Percentiles rank a stretch among this genome's conserved stretches.
These are phyloP conservation scores for Curvularia sp. DNA, from an alignment of 2,329 filamentous ascomycete genomes.

Conservation along the genomic window DNA sequence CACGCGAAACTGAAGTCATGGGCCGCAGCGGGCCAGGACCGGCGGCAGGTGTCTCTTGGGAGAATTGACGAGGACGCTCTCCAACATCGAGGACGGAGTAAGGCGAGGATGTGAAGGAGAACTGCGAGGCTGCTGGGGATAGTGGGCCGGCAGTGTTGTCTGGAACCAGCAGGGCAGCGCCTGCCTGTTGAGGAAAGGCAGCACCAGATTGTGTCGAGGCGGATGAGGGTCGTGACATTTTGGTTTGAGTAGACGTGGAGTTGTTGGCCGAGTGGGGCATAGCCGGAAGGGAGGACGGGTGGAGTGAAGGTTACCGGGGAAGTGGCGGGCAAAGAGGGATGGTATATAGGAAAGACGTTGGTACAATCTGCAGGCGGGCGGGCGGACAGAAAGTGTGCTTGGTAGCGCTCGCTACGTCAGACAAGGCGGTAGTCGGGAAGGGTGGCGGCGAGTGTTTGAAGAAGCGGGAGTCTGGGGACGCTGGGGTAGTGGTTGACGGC, in stretches of 20 bases:
- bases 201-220: slow-evolving; percentile 43
- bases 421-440: slow-evolving; percentile 11
- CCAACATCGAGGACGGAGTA: slow-evolving; percentile 38
- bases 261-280: slow-evolving; percentile 50
- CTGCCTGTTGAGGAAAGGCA: slow-evolving; percentile 46
- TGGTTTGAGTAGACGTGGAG: slow-evolving; percentile 40
- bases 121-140: slow-evolving; percentile 47
- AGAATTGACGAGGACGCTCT: slow-evolving; percentile 20
- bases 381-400: slow-evolving; percentile 18
- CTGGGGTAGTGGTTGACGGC: neutral
- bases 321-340: slow-evolving; percentile 28
- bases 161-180: slow-evolving; percentile 39
- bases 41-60: slow-evolving; percentile 31
- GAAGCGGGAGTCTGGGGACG: neutral
- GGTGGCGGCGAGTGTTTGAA: slow-evolving; percentile 17
- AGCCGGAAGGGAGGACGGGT: slow-evolving; percentile 11
- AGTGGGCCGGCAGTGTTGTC: slow-evolving; percentile 38
- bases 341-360: slow-evolving; percentile 30
- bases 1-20: slow-evolving; percentile 34
- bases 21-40: slow-evolving; percentile 27
- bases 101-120: slow-evolving; percentile 48
- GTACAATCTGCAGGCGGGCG: slow-evolving; percentile 28
- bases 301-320: slow-evolving; percentile 31
- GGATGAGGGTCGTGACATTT: slow-evolving; percentile 48
- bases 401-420: slow-evolving; percentile 16